phyloP scores from a whole-genome alignment of 257 asterid genomes.

The Solanum tacnaense region DNA sequence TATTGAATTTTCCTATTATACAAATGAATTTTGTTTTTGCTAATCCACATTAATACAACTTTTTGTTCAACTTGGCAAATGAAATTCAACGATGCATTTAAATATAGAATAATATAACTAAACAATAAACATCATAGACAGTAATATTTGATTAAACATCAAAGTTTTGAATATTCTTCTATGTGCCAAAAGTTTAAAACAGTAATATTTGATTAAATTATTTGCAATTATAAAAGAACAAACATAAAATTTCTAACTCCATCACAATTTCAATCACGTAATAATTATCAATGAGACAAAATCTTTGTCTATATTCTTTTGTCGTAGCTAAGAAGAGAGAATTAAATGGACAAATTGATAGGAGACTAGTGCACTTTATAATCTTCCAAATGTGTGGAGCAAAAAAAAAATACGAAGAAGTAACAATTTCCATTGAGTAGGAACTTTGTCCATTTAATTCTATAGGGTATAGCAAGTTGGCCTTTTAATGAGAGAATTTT shows the following conservation, averaged over 20 bases:
- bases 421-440: neutral
- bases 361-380: neutral
- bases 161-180: neutral
- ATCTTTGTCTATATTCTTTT: neutral
- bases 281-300: neutral
- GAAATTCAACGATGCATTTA: neutral
- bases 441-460: neutral
- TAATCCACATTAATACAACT: neutral
- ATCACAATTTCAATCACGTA: neutral
- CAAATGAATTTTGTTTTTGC: neutral
- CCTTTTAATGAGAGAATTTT: neutral
- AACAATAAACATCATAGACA: neutral
- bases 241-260: neutral
- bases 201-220: too few relatives aligned
- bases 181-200: neutral
- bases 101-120: neutral
- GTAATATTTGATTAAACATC: neutral
- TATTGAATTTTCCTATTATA: neutral
- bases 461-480: neutral
- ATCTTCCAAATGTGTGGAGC: neutral
- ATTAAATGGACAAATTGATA: neutral
- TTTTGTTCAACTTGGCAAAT: neutral
- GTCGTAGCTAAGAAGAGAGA: neutral
- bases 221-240: too few relatives aligned
- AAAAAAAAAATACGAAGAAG: neutral